Conservation (phyloP, 2,329 filamentous ascomycete genomes). For the Clarireedia homoeocarpa region DNA sequence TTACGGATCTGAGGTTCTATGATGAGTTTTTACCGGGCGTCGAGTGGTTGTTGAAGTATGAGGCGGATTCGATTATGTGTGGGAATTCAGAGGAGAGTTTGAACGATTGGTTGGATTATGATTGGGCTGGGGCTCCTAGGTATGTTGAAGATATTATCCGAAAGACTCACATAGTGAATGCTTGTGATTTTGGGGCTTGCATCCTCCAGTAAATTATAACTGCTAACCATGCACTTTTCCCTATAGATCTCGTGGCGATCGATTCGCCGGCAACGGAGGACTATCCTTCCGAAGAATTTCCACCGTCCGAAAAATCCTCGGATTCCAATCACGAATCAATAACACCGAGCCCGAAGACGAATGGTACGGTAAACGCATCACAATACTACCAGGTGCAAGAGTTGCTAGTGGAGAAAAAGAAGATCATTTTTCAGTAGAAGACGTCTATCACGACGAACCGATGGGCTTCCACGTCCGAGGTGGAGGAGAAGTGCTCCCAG, state of each 20-base stretch:
- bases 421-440: slow-evolving; percentile 42
- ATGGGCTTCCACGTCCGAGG: slow-evolving; percentile 48
- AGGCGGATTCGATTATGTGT: slow-evolving; percentile 49
- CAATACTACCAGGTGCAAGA: slow-evolving; percentile 40
- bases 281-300: slow-evolving; percentile 46
- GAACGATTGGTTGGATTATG: slow-evolving; percentile 26
- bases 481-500: slow-evolving; percentile 35
- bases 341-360: slow-evolving; percentile 46
- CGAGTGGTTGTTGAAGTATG: slow-evolving; percentile 48
- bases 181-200: background rate
- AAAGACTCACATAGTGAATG: background rate
- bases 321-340: slow-evolving; percentile 43
- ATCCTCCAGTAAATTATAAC: background rate
- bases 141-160: slow-evolving; percentile 19
- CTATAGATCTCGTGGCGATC: background rate
- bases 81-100: slow-evolving; percentile 40
- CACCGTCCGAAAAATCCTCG: slow-evolving; percentile 39
- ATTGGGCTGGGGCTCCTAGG: slow-evolving; percentile 35
- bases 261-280: slow-evolving; percentile 45
- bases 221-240: background rate
- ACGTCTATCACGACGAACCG: slow-evolving; percentile 40
- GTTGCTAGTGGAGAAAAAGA: slow-evolving; percentile 36
- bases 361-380: slow-evolving; percentile 46
- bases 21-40: slow-evolving; percentile 37
- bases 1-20: slow-evolving; percentile 48